Evolutionary conservation across 1,284 basidiomycete genomes (phyloP).

Genomic region (Tremellales sp.): DNA sequence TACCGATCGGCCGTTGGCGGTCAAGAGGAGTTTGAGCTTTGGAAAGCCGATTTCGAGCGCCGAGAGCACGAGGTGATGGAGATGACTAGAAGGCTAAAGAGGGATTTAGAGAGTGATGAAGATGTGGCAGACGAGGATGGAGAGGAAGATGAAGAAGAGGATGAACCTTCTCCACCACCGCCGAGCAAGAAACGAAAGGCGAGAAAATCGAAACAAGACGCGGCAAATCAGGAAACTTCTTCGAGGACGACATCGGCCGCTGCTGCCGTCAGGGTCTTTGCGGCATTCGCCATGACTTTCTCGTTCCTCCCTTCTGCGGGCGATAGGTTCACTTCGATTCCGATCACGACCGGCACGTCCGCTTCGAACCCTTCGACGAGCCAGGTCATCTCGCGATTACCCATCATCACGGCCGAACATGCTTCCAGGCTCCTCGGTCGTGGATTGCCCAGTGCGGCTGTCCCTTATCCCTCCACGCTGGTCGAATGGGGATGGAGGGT

Average conservation of each 20-base stretch:
- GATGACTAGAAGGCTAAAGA: constrained; percentile 14
- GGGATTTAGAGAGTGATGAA: constrained; percentile 23
- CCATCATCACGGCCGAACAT: constrained; percentile 43
- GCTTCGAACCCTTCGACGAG: constrained; percentile 11
- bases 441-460: constrained; percentile 25
- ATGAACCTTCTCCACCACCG: too few species aligned
- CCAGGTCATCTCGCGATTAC: constrained; percentile 34
- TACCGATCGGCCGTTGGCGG: constrained; percentile 36
- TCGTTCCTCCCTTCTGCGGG: constrained; percentile 38
- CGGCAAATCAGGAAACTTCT: constrained; percentile 2
- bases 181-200: constrained; percentile 13
- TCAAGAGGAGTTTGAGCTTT: constrained; percentile 23
- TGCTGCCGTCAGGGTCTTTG: constrained; percentile 33
- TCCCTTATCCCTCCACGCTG: constrained; percentile 26
- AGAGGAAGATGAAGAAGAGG: constrained; percentile 33
- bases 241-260: neutral
- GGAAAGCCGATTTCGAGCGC: constrained; percentile 35
- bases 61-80: constrained; percentile 27
- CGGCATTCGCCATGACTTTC: constrained; percentile 44
- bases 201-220: constrained; percentile 20
- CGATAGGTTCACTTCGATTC: constrained; percentile 12
- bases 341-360: constrained; percentile 1
- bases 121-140: constrained; percentile 22
- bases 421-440: constrained; percentile 30
- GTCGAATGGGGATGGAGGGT: constrained; percentile 41